Evolutionary conservation across 2,329 filamentous ascomycete genomes (phyloP), one percentile per base, ranked within the genome.

Genomic region (Blastomyces gilchristii): DNA sequence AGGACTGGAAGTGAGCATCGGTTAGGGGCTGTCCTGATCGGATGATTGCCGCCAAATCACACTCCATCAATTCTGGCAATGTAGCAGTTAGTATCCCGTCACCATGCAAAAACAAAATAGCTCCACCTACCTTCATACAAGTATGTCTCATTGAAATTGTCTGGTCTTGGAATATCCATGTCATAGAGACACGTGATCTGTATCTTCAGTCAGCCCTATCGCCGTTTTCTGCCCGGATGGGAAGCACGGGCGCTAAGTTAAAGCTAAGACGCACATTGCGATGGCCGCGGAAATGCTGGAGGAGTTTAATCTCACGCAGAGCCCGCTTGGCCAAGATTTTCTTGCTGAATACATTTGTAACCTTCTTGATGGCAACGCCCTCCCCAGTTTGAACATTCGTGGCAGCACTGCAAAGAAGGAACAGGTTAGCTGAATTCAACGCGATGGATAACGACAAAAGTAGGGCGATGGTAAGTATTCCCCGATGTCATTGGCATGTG

Each of bases 271-370:
- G 78, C 80, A 91, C 88, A 76, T 93, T 93, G 72, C 90, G 87
- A 73, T 93, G 89, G 61, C 90, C 90, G 71, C 94, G 85, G 81
- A 99, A 99, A 79, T 99, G 94, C 81, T 97, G 93, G 68, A 99
- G 83, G 70, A 99, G 85, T 85, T 97, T 99, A 80, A 99, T 97
- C 81, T 99, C 94, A 77, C 94, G 87, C 82, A 99, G 79, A 59
- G 94, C 94, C 73, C 94, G 90, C 86, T 99, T 99, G 71, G 94
- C 94, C 69, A 99, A 84, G 70, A 99, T 99, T 86, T 97, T 97
- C 82, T 99, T 99, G 84, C 91, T 97, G 79, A 99, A 99, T 71
- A 99, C 93, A 89, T 99, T 99, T 81, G 94, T 99, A 76, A 99
- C 91, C 80, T 99, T 99, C 80, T 99, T 99, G 82, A 99, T 94